Base-by-base conservation (phyloP, 2,329 filamentous ascomycete species). In the Clonostachys sp. region DNA sequence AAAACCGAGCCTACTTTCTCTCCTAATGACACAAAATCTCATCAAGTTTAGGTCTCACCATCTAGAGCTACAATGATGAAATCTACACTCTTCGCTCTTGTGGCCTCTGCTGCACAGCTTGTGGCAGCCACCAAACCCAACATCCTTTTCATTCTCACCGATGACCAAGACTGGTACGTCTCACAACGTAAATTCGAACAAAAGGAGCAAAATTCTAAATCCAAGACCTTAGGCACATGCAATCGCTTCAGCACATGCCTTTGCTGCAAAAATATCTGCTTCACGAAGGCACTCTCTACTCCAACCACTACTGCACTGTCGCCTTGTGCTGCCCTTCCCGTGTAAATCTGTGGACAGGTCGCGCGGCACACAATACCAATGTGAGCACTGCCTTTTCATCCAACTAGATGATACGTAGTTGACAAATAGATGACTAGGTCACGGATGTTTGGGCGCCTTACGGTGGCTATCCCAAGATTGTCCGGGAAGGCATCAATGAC, bases 281-380 rank as follows among this genome's bases (percentile, higher is more conserved):
- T 1, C 20, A 50, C 4, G 48, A 63, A 39, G 62, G 61, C 2
- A 55, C 53, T 6, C 44, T 49, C 5, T 64, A 52, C 39, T 48
- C 44, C 5, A 55, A 62, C 12, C 61, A 64, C 51, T 64, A 55
- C 43, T 60, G 53, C 24, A 64, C 60, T 1, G 48, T 55, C 12
- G 53, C 59, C 7, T 47, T 57, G 7, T 63, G 60, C 46, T 62
- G 60, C 45, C 60, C 60, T 2, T 57, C 53, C 12, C 46, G 60
- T 9, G 53, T 51, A 4, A 56, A 51, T 4, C 44, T 60, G 5
- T 52, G 58, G 36, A 49, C 55, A 8, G 60, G 60, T 2, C 52
- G 57, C 18, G 50, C 51, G 12, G 58, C 56, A 2, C 60, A 62
- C 43, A 84, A 84, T 50, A 83, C 79, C 2, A 84, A 84, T 57